Evolutionary conservation across 345 rosid genomes (phyloP).

Genomic region (Gossypium anomalum): DNA sequence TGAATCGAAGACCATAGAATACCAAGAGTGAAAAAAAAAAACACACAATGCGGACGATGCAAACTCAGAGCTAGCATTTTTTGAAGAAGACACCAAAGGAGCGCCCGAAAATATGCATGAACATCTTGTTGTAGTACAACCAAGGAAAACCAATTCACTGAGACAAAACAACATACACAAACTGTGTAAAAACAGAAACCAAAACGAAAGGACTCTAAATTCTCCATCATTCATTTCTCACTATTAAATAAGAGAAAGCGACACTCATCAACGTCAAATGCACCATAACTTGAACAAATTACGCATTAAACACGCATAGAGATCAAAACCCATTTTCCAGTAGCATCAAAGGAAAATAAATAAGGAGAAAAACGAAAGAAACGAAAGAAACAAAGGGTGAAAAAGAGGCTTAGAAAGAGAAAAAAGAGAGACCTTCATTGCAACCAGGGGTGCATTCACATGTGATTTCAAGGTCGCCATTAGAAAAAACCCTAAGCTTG

Average conservation of each 20-base stretch:
- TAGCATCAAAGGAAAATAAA: not conserved
- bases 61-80: not conserved
- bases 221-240: constrained; percentile 11
- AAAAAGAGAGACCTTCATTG: constrained; percentile 7
- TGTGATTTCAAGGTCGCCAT: constrained; percentile 84
- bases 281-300: constrained; percentile 1
- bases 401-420: not conserved
- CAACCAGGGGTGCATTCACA: constrained; percentile 32
- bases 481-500: constrained; percentile 92
- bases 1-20: constrained; percentile 10
- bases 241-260: constrained; percentile 30
- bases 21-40: constrained; percentile 20
- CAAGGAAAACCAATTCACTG: constrained; percentile 27
- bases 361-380: not conserved
- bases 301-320: constrained; percentile 29
- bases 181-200: constrained; percentile 21
- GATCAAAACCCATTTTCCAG: constrained; percentile 26
- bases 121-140: constrained; percentile 14
- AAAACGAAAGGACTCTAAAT: constrained; percentile 16
- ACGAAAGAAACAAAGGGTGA: not conserved
- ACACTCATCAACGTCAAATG: constrained; percentile 27
- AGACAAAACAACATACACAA: constrained; percentile 52
- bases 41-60: constrained; percentile 23
- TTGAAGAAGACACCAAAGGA: not conserved
- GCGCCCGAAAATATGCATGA: not conserved